Evolutionary conservation across 768 basidiomycete species (phyloP), one percentile per base, ranked within the genome.

Genomic region (Suillus luteus): DNA sequence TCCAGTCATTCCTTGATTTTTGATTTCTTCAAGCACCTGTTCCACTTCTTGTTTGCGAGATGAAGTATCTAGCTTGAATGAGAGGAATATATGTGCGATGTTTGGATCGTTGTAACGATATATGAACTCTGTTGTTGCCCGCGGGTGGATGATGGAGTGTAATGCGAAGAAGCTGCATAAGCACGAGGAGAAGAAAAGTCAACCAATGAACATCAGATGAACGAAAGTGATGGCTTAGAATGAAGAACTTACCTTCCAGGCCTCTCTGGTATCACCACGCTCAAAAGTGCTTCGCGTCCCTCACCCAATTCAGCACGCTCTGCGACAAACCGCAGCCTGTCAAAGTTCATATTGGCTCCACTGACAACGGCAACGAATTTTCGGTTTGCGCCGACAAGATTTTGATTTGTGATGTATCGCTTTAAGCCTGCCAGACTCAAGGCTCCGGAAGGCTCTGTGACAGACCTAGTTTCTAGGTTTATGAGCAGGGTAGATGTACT

Each of bases 341-440:
- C 93, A 76, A 99, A 99, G 79, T 99, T 99, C 93, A 99, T 97
- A 78, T 99, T 99, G 19, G 96, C 97, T 24, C 97, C 97, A 70
- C 93, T 96, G 66, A 99, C 80, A 60, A 98, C 88, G 6, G 86
- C 95, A 37, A 98, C 96, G 67, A 96, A 97, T 63, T 86, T 88
- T 78, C 93, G 93, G 62, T 90, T 83, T 2, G 92, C 87, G 43
- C 92, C 93, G 59, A 95, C 69, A 40, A 99, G 85, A 59, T 89
- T 83, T 75, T 97, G 93, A 63, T 88, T 78, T 40, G 86, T 67
- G 69, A 99, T 95, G 73, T 96, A 85, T 14, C 86, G 87, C 74
- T 99, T 99, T 60, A 98, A 80, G 12, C 94, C 95, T 19, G 97
- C 97, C 43, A 99, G 81, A 0, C 91, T 91, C 7, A 98, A 83